Base-by-base conservation (phyloP, 2,329 filamentous ascomycete species). In the Blastomyces percursus region DNA sequence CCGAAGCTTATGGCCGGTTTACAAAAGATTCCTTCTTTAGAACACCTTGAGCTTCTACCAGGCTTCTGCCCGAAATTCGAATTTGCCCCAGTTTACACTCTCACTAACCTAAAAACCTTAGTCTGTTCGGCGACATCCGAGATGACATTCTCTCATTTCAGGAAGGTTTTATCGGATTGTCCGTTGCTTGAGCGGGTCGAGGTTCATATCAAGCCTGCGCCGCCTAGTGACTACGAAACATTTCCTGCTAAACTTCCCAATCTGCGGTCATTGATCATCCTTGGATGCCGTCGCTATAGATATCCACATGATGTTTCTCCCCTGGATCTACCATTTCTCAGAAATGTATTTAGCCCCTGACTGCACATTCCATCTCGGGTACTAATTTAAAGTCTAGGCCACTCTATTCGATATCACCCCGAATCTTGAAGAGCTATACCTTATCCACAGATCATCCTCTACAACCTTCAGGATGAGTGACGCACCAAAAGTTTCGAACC, bases 361-460 rank as follows among this genome's bases (percentile, higher is more conserved):
- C 1, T 59, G 2, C 27, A 2, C 27, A 32, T 21, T 24, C 38
- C 6, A 30, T 12, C 16, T 3, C 9, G 19, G 6, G 21, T 35
- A 35, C 56, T 52, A 46, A 59, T 59, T 12, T 50, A 51, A 24
- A 42, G 35, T 27, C n/a, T 60, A 70, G 63, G 60, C 63, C n/a
- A 59, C 58, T 27, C 55, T 62, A 50, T 57, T 65, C 1, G 68
- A 66, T 27, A 42, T 63, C 9, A 63, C 71, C 51, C 69, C 71
- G 3, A 73, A 73, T 38, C 66, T 76, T 4, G 70, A 73, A 64
- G 72, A 74, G 51, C 56, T 76, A 1, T 66, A 71, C 21, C 67
- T 76, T 51, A 67, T n/a, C 60, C 35, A 16, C 21, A 38, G 46
- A 44, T 11, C 59, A 27, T 19, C 9, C 9, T 12, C 35, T 38